These are phyloP conservation scores for Lithohypha guttulata DNA, from an alignment of 2,329 filamentous ascomycete species.

Conservation along the genomic window DNA sequence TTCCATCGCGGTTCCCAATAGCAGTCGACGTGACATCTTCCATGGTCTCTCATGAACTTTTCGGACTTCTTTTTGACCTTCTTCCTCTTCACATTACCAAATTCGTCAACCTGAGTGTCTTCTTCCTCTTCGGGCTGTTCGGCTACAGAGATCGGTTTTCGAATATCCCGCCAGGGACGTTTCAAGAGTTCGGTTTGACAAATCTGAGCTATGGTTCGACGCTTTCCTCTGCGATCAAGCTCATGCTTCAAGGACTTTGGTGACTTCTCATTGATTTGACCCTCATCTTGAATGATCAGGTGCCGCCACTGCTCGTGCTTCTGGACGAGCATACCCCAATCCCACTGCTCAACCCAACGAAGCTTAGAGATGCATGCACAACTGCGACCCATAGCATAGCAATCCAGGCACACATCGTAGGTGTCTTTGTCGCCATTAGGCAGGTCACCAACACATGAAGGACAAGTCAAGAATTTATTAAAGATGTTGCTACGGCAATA, in stretches of 20 bases:
- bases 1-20: conserved; percentile 74
- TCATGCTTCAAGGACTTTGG: conserved; percentile 63
- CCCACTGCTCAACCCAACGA: conserved; percentile 87
- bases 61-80: conserved; percentile 44
- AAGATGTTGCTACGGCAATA: conserved; percentile 96
- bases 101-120: conserved; percentile 41
- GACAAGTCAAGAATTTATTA: conserved; percentile 90
- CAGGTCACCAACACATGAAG: conserved; percentile 61
- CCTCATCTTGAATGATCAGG: conserved; percentile 64
- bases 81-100: conserved; percentile 56
- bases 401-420: conserved; percentile 97
- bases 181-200: conserved; percentile 77
- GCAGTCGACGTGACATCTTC: conserved; percentile 70
- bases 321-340: conserved; percentile 64
- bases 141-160: conserved; percentile 40
- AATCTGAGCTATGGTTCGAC: conserved; percentile 80
- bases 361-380: conserved; percentile 79
- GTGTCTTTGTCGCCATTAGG: conserved; percentile 65
- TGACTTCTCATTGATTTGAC: conserved; percentile 54
- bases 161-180: conserved; percentile 74
- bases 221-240: conserved; percentile 48
- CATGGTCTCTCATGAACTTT: conserved; percentile 40
- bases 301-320: conserved; percentile 76
- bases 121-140: conserved; percentile 31
- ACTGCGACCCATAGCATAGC: conserved; percentile 92